Percentiles rank a stretch among this genome's conserved stretches.
Evolutionary conservation across 805 yeast genomes (phyloP).

Genomic region (Zygosaccharomyces lentus): DNA sequence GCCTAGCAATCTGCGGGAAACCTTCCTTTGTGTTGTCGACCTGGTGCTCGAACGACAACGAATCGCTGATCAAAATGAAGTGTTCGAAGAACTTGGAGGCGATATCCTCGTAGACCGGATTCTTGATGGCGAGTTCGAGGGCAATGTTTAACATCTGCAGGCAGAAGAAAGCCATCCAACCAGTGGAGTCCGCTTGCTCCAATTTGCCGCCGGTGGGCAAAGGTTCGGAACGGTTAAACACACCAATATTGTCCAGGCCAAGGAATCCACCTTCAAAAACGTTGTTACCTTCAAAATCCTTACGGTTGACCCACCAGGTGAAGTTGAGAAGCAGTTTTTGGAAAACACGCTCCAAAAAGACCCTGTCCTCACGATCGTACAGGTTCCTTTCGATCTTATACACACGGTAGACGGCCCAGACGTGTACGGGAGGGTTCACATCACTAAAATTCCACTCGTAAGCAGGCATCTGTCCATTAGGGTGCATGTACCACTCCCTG

Average conservation of each 20-base stretch:
- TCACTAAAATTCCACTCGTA: constrained; percentile 95
- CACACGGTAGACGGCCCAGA: constrained; percentile 88
- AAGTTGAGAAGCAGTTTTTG: constrained; percentile 84
- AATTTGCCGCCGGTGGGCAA: constrained; percentile 86
- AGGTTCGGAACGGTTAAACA: constrained; percentile 89
- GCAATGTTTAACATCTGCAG: constrained; percentile 91
- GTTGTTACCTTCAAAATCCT: constrained; percentile 80
- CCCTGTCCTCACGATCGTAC: constrained; percentile 76
- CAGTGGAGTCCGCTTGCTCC: constrained; percentile 94
- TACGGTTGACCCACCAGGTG: constrained; percentile 97
- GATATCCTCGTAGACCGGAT: constrained; percentile 85
- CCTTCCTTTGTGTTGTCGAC: constrained; percentile 33
- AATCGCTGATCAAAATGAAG: constrained; percentile 85
- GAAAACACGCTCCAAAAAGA: constrained; percentile 85
- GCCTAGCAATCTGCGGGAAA: constrained; percentile 44
- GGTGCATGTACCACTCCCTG: constrained; percentile 97
- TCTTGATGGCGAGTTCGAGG: constrained; percentile 78
- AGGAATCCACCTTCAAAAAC: constrained; percentile 92
- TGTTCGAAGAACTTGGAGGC: constrained; percentile 95
- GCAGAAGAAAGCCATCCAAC: constrained; percentile 95
- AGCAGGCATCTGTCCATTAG: constrained; percentile 96
- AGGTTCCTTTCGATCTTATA: constrained; percentile 82
- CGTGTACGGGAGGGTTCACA: constrained; percentile 97
- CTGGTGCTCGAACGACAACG: constrained; percentile 63
- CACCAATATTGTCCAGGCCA: constrained; percentile 89